phyloP scores from a whole-genome alignment of 306 rosid genomes.

The Sesbania bispinosa region DNA sequence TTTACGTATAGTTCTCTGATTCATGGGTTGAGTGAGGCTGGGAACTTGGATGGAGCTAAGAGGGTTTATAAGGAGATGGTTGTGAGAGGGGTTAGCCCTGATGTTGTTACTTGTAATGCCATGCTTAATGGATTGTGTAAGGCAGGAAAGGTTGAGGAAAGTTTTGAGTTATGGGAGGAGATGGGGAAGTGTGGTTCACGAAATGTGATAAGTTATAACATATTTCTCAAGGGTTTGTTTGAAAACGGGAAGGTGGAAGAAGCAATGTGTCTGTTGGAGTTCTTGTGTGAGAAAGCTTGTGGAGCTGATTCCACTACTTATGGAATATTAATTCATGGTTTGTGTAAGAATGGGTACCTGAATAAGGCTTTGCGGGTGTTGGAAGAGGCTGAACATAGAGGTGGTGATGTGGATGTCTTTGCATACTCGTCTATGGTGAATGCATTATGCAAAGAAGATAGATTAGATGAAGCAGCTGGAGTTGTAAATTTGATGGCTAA shows the following conservation, averaged over 20 bases:
- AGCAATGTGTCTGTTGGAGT: conserved; percentile 52
- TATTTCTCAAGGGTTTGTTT: conserved; percentile 68
- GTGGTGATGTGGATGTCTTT: conserved; percentile 53
- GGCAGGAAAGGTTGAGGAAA: conserved; percentile 46
- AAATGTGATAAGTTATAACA: conserved; percentile 66
- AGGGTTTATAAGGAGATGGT: conserved; percentile 58
- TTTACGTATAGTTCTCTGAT: conserved; percentile 72
- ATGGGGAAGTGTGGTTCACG: conserved; percentile 55
- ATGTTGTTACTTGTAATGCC: conserved; percentile 60
- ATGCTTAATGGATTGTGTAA: conserved; percentile 64
- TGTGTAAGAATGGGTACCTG: conserved; percentile 69
- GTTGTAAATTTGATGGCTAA: conserved; percentile 52
- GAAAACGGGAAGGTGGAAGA: conserved; percentile 49
- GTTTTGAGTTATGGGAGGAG: conserved; percentile 44
- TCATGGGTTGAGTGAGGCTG: conserved; percentile 65
- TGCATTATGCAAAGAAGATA: conserved; percentile 63
- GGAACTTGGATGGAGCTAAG: conserved; percentile 61
- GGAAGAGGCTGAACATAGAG: conserved; percentile 48
- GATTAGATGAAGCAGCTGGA: conserved; percentile 60
- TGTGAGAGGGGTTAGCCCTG: conserved; percentile 52
- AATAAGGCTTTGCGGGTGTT: conserved; percentile 63
- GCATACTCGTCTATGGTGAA: conserved; percentile 68
- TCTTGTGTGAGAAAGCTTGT: conserved; percentile 39
- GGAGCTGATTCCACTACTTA: conserved; percentile 54
- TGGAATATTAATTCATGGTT: conserved; percentile 70